A percentile compares a stretch with the other conserved stretches of the same genome.
Conservation (phyloP, 192 early-diverging fungal genomes). For the Backusella circina region DNA sequence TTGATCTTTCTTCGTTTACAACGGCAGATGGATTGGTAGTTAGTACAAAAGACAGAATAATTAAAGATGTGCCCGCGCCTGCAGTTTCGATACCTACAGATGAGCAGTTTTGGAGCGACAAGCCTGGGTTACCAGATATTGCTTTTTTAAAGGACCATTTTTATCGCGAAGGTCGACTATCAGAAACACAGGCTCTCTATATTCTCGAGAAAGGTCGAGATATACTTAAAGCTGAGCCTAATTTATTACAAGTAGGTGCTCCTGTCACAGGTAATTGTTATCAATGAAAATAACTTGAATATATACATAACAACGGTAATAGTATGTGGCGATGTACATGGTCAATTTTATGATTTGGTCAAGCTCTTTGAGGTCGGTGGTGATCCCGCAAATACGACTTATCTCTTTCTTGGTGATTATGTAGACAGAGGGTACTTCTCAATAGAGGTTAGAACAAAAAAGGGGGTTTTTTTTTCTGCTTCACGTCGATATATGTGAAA, state of each 20-base stretch:
- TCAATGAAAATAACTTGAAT: neutral
- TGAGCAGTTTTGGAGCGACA: conserved; percentile 51
- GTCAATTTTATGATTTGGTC: conserved; percentile 98
- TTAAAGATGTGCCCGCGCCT: conserved; percentile 67
- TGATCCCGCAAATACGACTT: conserved; percentile 83
- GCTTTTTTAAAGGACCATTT: conserved; percentile 90
- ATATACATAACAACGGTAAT: neutral
- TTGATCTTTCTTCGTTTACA: conserved; percentile 79
- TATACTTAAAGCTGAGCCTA: conserved; percentile 77
- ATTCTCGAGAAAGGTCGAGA: conserved; percentile 86
- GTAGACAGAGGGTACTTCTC: conserved; percentile 97
- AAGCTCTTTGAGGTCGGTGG: conserved; percentile 98
- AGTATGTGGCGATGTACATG: conserved; percentile 98
- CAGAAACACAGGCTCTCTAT: conserved; percentile 85
- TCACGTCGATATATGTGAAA: neutral
- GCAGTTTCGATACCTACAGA: conserved; percentile 49
- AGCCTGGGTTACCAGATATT: conserved; percentile 68
- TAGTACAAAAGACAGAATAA: conserved; percentile 67
- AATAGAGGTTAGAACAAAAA: conserved; percentile 68
- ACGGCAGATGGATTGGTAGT: conserved; percentile 70
- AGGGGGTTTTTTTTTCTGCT: neutral
- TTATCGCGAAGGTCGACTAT: conserved; percentile 86
- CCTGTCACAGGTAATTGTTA: conserved; percentile 76
- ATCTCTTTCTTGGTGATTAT: conserved; percentile 95
- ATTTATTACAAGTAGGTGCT: conserved; percentile 82